phyloP scores from a whole-genome alignment of 139 green algal species.

The Yamagishiella unicocca region DNA sequence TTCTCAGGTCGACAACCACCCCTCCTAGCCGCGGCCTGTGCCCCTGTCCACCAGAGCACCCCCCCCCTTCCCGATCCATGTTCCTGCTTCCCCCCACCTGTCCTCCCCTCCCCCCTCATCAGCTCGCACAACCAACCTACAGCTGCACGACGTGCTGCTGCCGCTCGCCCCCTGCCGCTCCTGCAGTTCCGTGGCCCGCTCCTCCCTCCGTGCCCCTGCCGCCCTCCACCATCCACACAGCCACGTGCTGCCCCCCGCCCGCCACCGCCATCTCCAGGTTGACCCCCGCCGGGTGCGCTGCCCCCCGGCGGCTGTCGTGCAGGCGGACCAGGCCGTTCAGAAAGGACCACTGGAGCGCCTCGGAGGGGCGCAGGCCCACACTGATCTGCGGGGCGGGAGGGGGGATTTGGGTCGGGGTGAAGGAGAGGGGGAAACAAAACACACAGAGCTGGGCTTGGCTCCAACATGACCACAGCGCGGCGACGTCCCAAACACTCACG shows the following conservation, averaged over 20 bases:
- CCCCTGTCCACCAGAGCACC: neutral
- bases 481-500: too few relatives aligned
- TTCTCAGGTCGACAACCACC: too few relatives aligned
- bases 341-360: slow-evolving; percentile 65
- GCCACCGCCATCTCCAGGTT: slow-evolving; percentile 34
- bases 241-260: neutral
- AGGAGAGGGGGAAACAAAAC: too few relatives aligned
- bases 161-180: neutral
- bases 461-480: too few relatives aligned
- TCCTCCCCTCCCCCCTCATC: neutral
- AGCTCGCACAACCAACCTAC: slow-evolving; percentile 18
- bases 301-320: slow-evolving; percentile 7
- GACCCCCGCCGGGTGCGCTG: neutral
- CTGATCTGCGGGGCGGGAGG: slow-evolving; percentile 38
- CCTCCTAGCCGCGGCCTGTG: too few relatives aligned
- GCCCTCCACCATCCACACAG: slow-evolving; percentile 36
- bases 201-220: too few relatives aligned
- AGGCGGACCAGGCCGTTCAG: slow-evolving; percentile 42
- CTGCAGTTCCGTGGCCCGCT: too few relatives aligned
- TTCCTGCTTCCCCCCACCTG: neutral
- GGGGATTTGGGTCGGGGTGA: neutral
- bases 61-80: neutral
- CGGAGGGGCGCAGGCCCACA: slow-evolving; percentile 48
- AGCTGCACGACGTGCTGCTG: slow-evolving; percentile 42
- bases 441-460: too few relatives aligned